Conservation (phyloP, 2,329 filamentous ascomycete genomes). For the Rhinocladiella similis region DNA sequence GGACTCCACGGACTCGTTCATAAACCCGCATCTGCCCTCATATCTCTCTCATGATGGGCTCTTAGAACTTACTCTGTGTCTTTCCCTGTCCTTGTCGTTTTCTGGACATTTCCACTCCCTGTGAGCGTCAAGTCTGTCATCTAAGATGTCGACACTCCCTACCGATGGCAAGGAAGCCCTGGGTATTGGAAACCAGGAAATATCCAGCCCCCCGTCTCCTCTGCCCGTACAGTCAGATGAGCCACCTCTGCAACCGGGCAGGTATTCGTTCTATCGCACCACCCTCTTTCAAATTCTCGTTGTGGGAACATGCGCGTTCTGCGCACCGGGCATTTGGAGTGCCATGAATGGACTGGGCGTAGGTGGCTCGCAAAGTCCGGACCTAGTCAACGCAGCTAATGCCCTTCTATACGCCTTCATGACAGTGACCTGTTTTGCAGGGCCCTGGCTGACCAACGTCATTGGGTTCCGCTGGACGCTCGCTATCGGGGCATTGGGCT, state of each 20-base stretch:
- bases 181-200: constrained; percentile 1
- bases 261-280: constrained; percentile 34
- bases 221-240: neutral
- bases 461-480: constrained; percentile 43
- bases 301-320: constrained; percentile 47
- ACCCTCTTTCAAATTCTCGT: constrained; percentile 50
- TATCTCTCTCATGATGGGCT: too few species aligned
- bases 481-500: constrained; percentile 47
- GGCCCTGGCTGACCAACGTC: constrained; percentile 41
- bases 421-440: constrained; percentile 45
- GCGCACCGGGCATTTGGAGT: constrained; percentile 51
- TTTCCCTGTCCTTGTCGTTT: too few species aligned
- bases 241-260: neutral
- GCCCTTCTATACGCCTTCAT: constrained; percentile 49
- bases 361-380: constrained; percentile 40
- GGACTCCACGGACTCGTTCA: too few species aligned
- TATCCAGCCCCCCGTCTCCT: neutral
- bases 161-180: constrained; percentile 3
- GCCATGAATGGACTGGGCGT: constrained; percentile 46
- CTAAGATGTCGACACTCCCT: neutral
- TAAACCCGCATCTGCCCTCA: too few species aligned
- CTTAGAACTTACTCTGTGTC: too few species aligned
- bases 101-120: too few species aligned
- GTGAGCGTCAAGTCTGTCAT: too few species aligned
- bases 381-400: constrained; percentile 49